Percentiles rank a stretch among this genome's conserved stretches.
Conservation (phyloP, 805 yeast genomes). For the Hanseniaspora nectarophila region DNA sequence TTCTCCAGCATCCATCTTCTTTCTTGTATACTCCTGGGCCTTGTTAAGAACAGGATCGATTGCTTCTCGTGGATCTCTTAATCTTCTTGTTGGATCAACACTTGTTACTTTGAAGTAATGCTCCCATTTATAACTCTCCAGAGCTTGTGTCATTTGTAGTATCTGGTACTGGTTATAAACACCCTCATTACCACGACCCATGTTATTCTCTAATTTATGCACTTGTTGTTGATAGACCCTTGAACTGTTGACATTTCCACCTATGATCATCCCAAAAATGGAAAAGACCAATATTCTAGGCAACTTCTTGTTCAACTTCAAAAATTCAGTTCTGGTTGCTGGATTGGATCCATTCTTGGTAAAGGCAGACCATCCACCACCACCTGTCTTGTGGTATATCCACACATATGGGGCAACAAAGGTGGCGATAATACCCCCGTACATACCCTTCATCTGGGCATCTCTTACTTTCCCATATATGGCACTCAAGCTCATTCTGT, state of each 20-base stretch:
- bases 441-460: slow-evolving; percentile 27
- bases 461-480: slow-evolving; percentile 31
- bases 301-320: slow-evolving; percentile 17
- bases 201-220: slow-evolving; percentile 12
- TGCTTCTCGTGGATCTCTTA: slow-evolving; percentile 44
- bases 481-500: slow-evolving; percentile 33
- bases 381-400: slow-evolving; percentile 27
- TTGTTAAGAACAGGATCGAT: slow-evolving; percentile 25
- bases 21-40: slow-evolving; percentile 14
- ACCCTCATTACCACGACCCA: slow-evolving; percentile 13
- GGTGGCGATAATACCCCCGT: slow-evolving; percentile 33
- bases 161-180: slow-evolving; percentile 26
- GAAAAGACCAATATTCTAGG: slow-evolving; percentile 35
- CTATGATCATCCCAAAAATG: slow-evolving; percentile 29
- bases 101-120: slow-evolving; percentile 42
- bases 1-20: slow-evolving; percentile 30
- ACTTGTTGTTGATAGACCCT: slow-evolving; percentile 28
- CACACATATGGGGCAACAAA: slow-evolving; percentile 36
- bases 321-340: background rate
- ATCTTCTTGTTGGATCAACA: slow-evolving; percentile 38
- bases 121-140: slow-evolving; percentile 35
- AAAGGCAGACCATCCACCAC: slow-evolving; percentile 27
- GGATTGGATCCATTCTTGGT: slow-evolving; percentile 6
- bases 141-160: slow-evolving; percentile 27
- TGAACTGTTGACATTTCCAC: slow-evolving; percentile 27